A percentile compares a stretch with the other conserved stretches of the same genome.
These are phyloP conservation scores for Phytophthora uliginosa DNA, from an alignment of 352 stramenopile species.

Conservation along the genomic window DNA sequence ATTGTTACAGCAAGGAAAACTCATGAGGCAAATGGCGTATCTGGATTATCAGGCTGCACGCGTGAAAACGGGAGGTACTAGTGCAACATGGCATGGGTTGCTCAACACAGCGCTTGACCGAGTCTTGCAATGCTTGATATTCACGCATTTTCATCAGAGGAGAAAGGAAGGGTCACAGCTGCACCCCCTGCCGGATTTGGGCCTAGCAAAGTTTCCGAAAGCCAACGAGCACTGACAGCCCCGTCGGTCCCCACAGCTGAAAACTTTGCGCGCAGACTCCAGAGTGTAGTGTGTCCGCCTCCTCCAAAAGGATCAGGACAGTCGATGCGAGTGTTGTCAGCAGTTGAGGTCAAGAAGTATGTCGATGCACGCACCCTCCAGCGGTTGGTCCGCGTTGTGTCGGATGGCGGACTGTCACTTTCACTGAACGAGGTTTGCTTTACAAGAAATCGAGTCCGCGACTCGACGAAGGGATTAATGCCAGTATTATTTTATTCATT, in stretches of 20 bases:
- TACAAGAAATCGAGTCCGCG: not conserved
- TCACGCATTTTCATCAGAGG: slow-evolving; percentile 11
- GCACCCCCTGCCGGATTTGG: not conserved
- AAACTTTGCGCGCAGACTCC: slow-evolving; percentile 43
- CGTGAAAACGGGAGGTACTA: slow-evolving; percentile 28
- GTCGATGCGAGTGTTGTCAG: slow-evolving; percentile 23
- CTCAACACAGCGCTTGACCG: not conserved
- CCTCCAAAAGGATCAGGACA: slow-evolving; percentile 16
- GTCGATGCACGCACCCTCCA: slow-evolving; percentile 53
- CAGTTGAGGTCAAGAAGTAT: slow-evolving; percentile 44
- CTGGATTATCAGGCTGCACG: slow-evolving; percentile 54
- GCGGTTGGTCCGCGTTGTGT: slow-evolving; percentile 50
- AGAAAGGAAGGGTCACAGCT: slow-evolving; percentile 1
- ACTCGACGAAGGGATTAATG: not conserved
- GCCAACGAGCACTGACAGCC: not conserved
- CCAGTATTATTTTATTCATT: not conserved
- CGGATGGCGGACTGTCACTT: slow-evolving; percentile 48
- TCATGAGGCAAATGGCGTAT: slow-evolving; percentile 50
- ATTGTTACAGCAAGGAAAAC: slow-evolving; percentile 57
- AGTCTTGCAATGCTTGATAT: not conserved
- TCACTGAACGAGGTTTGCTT: slow-evolving; percentile 41
- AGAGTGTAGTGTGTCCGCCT: slow-evolving; percentile 36
- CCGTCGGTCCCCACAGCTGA: slow-evolving; percentile 24
- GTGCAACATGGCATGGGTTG: not conserved
- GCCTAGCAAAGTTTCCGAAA: not conserved